Evolutionary conservation across 1,139 yeast species (phyloP), one percentile per base, ranked within the genome.

Genomic region (Candida tunisiensis): DNA sequence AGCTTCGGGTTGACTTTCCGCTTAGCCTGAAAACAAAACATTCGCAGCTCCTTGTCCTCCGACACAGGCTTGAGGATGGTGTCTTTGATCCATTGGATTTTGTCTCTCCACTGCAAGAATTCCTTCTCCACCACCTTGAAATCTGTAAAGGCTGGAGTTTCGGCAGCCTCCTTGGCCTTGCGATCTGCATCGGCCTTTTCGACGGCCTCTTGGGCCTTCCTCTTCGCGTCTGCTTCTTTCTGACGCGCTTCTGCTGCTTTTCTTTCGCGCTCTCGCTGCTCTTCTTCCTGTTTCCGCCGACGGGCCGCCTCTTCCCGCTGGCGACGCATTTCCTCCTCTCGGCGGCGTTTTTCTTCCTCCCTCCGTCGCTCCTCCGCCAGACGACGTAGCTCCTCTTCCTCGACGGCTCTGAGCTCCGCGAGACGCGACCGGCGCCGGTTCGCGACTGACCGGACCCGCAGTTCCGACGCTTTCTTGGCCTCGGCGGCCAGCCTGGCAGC

Each of bases 1-100:
- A 91, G 70, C 42, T 74, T 77, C 4, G 94, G 92, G 42, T 82
- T 82, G 38, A 88, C 68, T 40, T 74, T 70, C 29, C 95, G 60
- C 44, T 75, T 74, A 29, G 62, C 62, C 9, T 58, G 52, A 23
- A 55, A 49, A 17, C 62, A 45, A 12, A 44, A 41, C 18, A 54
- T 56, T 32, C 60, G 62, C 16, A 55, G 37, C 39, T 51, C 46
- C 16, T 64, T 62, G 25, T 43, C 34, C 3, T 32, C 33, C n/a
- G 37, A 29, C 11, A 49, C 48, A 1, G 49, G 48, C 6, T 32
- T 37, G 25, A 39, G 32, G 20, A 85, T 28, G 15, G 32, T 57
- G 1, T 41, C 37, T 41, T 82, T 79, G 34, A 82, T 77, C 21
- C 62, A 64, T 5, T 45, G 47, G 29, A 79, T 78, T 36, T 63